phyloP scores from a whole-genome alignment of 371 early-diverging fungal genomes.

The Lichtheimia ramosa region DNA sequence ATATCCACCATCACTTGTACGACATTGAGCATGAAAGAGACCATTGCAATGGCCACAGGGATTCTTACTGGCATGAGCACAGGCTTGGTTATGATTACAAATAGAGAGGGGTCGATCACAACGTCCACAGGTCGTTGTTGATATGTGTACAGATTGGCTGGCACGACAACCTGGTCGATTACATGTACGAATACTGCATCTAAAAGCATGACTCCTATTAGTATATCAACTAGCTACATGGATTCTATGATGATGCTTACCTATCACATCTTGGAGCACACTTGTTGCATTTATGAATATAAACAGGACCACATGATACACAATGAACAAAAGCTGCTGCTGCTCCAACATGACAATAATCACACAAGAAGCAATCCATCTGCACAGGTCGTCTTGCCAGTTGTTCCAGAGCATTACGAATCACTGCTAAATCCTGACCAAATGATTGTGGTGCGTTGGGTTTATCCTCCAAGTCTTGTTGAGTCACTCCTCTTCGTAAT shows the following conservation, averaged over 20 bases:
- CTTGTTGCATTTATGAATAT: constrained; percentile 13
- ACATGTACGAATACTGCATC: constrained; percentile 19
- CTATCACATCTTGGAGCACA: constrained; percentile 29
- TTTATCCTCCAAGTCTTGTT: constrained; percentile 9
- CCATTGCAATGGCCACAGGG: constrained; percentile 12
- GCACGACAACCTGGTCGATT: constrained; percentile 12
- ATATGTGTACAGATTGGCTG: constrained; percentile 5
- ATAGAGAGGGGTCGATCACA: constrained; percentile 14
- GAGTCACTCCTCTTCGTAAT: constrained; percentile 16
- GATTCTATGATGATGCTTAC: constrained; percentile 1
- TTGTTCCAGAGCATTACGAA: constrained; percentile 12
- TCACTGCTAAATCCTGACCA: constrained; percentile 22
- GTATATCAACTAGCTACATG: too few relatives aligned
- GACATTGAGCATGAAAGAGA: constrained; percentile 19
- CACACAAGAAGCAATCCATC: constrained; percentile 23
- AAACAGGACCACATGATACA: constrained; percentile 15
- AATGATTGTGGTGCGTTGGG: constrained; percentile 17
- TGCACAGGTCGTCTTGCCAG: constrained; percentile 13
- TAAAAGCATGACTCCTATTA: background rate
- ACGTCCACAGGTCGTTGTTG: constrained; percentile 9
- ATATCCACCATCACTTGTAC: constrained; percentile 9
- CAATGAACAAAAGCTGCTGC: constrained; percentile 16
- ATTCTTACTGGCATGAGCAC: constrained; percentile 1
- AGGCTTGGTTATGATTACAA: constrained; percentile 15
- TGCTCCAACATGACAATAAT: constrained; percentile 17